Conservation (phyloP, 805 yeast species). For the Candida dajiaensis region DNA sequence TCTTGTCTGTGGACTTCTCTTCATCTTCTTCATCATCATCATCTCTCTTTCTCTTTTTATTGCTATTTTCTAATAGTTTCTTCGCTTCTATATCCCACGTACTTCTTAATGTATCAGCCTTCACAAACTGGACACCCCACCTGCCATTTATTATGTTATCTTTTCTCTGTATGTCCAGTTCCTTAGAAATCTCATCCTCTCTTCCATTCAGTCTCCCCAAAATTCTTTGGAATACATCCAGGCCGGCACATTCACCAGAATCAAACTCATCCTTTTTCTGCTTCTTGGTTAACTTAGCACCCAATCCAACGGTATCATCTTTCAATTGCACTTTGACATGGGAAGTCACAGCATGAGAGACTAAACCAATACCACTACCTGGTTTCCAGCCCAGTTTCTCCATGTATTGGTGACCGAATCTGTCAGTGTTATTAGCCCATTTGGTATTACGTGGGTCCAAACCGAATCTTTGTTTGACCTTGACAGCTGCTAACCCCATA, state of each 20-base stretch:
- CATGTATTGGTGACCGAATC: conserved; percentile 87
- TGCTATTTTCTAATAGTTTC: conserved; percentile 24
- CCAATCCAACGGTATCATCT: conserved; percentile 81
- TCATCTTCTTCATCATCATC: conserved; percentile 15
- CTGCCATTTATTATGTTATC: conserved; percentile 74
- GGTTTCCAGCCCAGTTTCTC: conserved; percentile 88
- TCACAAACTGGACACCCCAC: conserved; percentile 84
- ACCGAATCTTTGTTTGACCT: conserved; percentile 80
- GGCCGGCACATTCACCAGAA: conserved; percentile 80
- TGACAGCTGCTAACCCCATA: conserved; percentile 82
- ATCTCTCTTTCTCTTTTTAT: conserved; percentile 26
- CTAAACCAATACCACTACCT: conserved; percentile 81
- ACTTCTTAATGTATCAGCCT: conserved; percentile 76
- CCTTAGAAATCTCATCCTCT: conserved; percentile 58
- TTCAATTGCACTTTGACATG: conserved; percentile 82
- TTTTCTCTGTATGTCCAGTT: conserved; percentile 60
- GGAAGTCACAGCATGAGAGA: conserved; percentile 58
- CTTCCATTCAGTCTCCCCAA: conserved; percentile 87
- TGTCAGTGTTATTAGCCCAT: conserved; percentile 81
- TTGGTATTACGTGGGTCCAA: conserved; percentile 88
- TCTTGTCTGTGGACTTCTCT: conserved; percentile 16
- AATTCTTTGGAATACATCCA: conserved; percentile 88
- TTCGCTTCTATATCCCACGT: conserved; percentile 69
- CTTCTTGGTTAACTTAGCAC: conserved; percentile 66
- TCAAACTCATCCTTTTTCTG: conserved; percentile 63